Percentiles rank a stretch among this genome's conserved stretches.
Conservation (phyloP, 106 monocot species). For the Platanthera zijinensis region DNA sequence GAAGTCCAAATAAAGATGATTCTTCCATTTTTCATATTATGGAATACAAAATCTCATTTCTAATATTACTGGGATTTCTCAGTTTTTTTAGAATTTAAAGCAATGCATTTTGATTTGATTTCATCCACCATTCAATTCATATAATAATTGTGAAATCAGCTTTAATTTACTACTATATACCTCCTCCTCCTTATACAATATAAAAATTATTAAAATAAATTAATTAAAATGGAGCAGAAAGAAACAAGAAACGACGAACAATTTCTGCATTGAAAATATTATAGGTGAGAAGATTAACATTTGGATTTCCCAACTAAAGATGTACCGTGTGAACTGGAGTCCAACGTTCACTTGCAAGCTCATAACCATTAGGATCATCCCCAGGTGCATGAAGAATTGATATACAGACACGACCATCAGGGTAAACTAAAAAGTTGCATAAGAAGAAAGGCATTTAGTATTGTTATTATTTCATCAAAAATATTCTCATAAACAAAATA, state of each 20-base stretch:
- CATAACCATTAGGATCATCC: constrained; percentile 58
- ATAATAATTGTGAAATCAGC: neutral
- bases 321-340: constrained; percentile 44
- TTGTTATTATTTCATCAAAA: neutral
- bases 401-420: constrained; percentile 65
- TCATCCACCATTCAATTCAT: neutral
- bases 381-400: constrained; percentile 68
- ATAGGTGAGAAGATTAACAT: neutral
- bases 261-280: neutral
- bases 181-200: neutral
- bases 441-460: neutral
- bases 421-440: constrained; percentile 33
- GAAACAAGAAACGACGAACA: neutral
- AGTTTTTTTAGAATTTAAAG: neutral
- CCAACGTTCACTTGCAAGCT: constrained; percentile 56
- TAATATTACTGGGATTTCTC: too few relatives aligned
- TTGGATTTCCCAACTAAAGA: neutral
- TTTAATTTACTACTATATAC: neutral
- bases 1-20: too few relatives aligned
- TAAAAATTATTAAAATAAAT: neutral
- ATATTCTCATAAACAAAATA: neutral
- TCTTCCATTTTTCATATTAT: too few relatives aligned
- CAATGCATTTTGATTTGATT: neutral
- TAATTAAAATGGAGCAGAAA: neutral
- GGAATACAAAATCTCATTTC: too few relatives aligned